phyloP scores from a whole-genome alignment of 192 early-diverging fungal genomes.

The Coemansia sp. region DNA sequence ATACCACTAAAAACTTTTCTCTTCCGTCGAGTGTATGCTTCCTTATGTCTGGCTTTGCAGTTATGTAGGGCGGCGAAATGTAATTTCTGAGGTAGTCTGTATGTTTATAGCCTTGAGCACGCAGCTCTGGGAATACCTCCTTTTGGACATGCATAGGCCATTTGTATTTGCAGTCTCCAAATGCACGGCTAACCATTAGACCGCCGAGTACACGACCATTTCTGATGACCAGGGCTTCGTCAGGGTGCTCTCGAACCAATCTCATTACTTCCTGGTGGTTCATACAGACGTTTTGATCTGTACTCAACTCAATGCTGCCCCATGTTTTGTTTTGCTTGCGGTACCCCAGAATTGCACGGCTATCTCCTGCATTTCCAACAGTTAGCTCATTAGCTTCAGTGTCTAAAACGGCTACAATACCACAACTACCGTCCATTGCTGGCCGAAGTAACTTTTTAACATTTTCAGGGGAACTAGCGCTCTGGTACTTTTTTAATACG shows the following conservation, averaged over 20 bases:
- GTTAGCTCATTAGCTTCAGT: conserved; percentile 11
- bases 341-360: conserved; percentile 52
- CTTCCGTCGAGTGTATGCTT: conserved; percentile 54
- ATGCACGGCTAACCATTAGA: conserved; percentile 50
- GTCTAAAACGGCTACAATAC: conserved; percentile 36
- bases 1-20: conserved; percentile 69
- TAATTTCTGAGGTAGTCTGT: conserved; percentile 13
- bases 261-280: too few relatives aligned
- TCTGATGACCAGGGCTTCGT: conserved; percentile 60
- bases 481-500: too few relatives aligned
- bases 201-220: conserved; percentile 58
- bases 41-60: conserved; percentile 63
- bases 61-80: conserved; percentile 67
- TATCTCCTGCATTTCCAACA: conserved; percentile 38
- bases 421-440: conserved; percentile 24
- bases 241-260: conserved; percentile 66
- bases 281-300: too few relatives aligned
- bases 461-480: too few relatives aligned
- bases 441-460: conserved; percentile 1
- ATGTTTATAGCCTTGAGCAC: too few relatives aligned
- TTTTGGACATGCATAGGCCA: conserved; percentile 57
- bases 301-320: too few relatives aligned
- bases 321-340: conserved; percentile 40
- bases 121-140: too few relatives aligned
- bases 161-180: conserved; percentile 66